Evolutionary conservation across 305 asterid species (phyloP).

Genomic region (Fraxinus xanthoxyloides): DNA sequence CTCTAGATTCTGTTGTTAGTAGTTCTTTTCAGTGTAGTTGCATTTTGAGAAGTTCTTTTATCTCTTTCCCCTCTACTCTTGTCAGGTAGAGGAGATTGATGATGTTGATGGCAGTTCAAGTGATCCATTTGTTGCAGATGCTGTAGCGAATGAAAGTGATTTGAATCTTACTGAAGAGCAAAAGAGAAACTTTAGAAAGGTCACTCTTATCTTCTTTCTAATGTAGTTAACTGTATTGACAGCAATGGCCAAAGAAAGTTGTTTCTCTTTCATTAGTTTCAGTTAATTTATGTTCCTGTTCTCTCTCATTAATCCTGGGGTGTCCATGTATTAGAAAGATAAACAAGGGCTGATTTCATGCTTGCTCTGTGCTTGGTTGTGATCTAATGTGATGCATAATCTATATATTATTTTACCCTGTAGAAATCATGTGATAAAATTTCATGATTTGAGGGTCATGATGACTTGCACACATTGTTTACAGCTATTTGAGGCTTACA

Average conservation of each 20-base stretch:
- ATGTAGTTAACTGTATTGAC: background rate
- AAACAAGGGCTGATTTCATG: background rate
- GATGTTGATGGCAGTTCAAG: conserved; percentile 60
- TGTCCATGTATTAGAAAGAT: background rate
- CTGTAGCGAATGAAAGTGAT: conserved; percentile 80
- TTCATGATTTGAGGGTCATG: background rate
- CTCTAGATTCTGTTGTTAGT: background rate
- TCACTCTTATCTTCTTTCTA: conserved; percentile 23
- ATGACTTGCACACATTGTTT: background rate
- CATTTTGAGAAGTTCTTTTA: conserved; percentile 14
- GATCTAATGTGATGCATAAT: background rate
- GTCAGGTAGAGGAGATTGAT: conserved; percentile 94
- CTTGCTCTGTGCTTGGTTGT: background rate
- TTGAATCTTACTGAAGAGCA: conserved; percentile 81
- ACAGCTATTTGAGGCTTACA: background rate
- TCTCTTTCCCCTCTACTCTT: conserved; percentile 8
- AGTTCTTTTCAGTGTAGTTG: conserved; percentile 4
- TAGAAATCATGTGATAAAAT: background rate
- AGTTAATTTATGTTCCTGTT: background rate
- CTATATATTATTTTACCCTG: background rate
- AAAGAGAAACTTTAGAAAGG: conserved; percentile 81
- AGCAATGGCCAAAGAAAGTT: background rate
- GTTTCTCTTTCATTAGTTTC: conserved; percentile 4
- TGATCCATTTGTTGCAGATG: conserved; percentile 85
- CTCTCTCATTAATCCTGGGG: background rate